phyloP scores from a whole-genome alignment of 306 rosid genomes.

The Clitoria ternatea region DNA sequence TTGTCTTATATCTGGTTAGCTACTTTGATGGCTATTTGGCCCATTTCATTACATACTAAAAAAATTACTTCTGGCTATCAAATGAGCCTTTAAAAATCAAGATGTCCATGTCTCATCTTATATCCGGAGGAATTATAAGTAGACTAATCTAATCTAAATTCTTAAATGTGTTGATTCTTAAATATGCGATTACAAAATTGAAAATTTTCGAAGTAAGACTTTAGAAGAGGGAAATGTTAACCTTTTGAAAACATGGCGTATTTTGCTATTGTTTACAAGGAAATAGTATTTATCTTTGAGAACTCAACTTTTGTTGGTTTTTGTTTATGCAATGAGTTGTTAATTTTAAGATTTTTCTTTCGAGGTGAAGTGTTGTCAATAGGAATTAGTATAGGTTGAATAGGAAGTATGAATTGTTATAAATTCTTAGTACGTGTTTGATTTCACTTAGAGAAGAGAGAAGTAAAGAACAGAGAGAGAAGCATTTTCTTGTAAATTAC shows the following conservation, averaged over 20 bases:
- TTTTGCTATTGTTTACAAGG: background rate
- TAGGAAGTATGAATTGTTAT: too few species aligned
- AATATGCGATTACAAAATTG: background rate
- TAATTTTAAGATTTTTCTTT: too few species aligned
- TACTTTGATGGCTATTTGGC: slow-evolving; percentile 15
- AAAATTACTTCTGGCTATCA: slow-evolving; percentile 7
- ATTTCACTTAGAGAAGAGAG: too few species aligned
- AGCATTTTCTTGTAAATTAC: too few species aligned
- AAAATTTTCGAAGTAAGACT: background rate
- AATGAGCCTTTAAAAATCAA: background rate
- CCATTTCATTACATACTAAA: slow-evolving; percentile 11
- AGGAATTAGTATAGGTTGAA: too few species aligned
- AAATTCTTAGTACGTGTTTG: too few species aligned
- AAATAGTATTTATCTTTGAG: background rate
- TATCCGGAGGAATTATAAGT: background rate
- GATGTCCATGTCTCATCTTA: background rate
- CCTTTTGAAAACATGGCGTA: background rate
- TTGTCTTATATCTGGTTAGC: slow-evolving; percentile 13
- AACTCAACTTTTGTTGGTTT: too few species aligned
- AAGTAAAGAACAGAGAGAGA: too few species aligned
- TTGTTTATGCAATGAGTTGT: too few species aligned
- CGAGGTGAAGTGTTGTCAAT: too few species aligned
- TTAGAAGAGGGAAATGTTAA: background rate
- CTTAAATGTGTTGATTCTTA: background rate
- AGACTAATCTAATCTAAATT: background rate